A percentile compares a stretch with the other conserved stretches of the same genome.
Conservation (phyloP, 192 early-diverging fungal genomes). For the Dimargaris cristalligena region DNA sequence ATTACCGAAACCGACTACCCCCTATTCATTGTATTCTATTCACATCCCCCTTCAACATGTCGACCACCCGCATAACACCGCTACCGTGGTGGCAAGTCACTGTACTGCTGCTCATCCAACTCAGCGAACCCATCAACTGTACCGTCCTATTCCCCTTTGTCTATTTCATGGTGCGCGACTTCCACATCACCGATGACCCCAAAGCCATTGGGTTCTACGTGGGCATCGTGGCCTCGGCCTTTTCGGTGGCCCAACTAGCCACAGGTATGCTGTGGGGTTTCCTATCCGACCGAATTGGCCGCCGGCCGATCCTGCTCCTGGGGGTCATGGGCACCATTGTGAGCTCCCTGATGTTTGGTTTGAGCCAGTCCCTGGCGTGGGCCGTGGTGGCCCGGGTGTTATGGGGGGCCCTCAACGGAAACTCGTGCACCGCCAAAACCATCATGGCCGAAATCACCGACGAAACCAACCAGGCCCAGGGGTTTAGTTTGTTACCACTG, state of each 20-base stretch:
- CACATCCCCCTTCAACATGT: too few relatives aligned
- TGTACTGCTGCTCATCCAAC: constrained; percentile 13
- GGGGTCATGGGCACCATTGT: constrained; percentile 64
- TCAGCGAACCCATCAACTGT: constrained; percentile 50
- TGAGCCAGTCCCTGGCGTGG: constrained; percentile 32
- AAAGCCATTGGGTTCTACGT: constrained; percentile 67
- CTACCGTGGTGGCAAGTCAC: constrained; percentile 23
- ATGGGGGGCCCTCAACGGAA: constrained; percentile 56
- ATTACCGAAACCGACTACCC: too few relatives aligned
- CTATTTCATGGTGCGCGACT: constrained; percentile 61
- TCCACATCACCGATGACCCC: constrained; percentile 45
- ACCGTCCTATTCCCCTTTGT: constrained; percentile 65
- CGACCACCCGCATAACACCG: constrained; percentile 18
- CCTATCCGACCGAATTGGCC: constrained; percentile 61
- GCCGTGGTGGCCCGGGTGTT: constrained; percentile 41
- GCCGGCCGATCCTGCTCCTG: constrained; percentile 58
- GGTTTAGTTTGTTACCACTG: constrained; percentile 59
- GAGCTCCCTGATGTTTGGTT: constrained; percentile 50
- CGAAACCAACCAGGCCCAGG: constrained; percentile 50
- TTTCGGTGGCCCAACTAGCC: constrained; percentile 29
- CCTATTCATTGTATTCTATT: too few relatives aligned
- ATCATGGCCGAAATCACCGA: constrained; percentile 75
- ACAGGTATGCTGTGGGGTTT: constrained; percentile 50
- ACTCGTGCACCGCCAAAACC: constrained; percentile 62
- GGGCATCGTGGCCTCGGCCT: constrained; percentile 28